phyloP scores from a whole-genome alignment of 2,329 filamentous ascomycete species.

The Arthrobotrys musiformis region DNA sequence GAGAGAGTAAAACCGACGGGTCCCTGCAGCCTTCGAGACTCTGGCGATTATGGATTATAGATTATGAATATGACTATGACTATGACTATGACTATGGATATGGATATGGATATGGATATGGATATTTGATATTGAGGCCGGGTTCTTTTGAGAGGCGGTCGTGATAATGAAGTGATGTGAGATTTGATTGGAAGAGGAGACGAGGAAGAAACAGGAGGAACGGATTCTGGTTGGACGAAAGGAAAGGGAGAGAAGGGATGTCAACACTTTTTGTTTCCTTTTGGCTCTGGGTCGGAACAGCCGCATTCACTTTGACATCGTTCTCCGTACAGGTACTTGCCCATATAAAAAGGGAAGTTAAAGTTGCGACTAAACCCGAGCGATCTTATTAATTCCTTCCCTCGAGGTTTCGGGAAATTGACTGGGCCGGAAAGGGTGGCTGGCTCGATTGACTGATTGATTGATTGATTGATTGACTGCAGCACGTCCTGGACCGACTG shows the following conservation, averaged over 20 bases:
- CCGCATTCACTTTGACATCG: slow-evolving; percentile 14
- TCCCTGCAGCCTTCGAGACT: slow-evolving; percentile 6
- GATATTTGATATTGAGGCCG: background rate
- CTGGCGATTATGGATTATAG: background rate
- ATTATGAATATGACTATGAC: background rate
- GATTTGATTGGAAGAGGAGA: slow-evolving; percentile 56
- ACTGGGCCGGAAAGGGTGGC: slow-evolving; percentile 46
- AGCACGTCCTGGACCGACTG: background rate
- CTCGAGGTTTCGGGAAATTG: slow-evolving; percentile 48
- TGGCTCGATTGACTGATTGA: slow-evolving; percentile 14
- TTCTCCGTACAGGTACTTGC: too few species aligned
- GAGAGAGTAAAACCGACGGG: too few species aligned
- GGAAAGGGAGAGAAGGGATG: slow-evolving; percentile 18
- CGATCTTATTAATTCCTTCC: background rate
- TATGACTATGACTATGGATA: too few species aligned
- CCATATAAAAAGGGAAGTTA: slow-evolving; percentile 46
- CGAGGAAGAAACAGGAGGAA: slow-evolving; percentile 43
- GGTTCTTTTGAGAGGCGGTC: slow-evolving; percentile 28
- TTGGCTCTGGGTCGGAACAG: slow-evolving; percentile 13
- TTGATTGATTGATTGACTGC: background rate
- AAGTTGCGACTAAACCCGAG: background rate
- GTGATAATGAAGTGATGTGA: slow-evolving; percentile 48
- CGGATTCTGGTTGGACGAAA: slow-evolving; percentile 49
- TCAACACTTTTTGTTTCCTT: slow-evolving; percentile 25
- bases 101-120: background rate